A percentile compares a stretch with the other conserved stretches of the same genome.
Conservation (phyloP, 352 stramenopile species). For the Blastocystis sp. region DNA sequence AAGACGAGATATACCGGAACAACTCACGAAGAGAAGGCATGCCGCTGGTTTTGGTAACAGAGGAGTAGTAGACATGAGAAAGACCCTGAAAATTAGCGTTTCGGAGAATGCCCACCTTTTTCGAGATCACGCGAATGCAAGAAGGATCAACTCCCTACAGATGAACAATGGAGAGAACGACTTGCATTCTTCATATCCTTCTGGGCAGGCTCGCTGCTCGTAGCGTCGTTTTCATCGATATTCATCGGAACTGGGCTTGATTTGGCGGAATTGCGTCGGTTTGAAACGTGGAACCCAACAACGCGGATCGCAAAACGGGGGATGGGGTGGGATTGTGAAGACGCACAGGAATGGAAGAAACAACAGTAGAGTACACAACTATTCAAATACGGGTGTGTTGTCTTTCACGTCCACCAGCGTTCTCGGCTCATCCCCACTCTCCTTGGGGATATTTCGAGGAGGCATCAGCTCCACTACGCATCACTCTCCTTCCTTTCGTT, state of each 20-base stretch:
- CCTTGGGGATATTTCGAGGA: neutral
- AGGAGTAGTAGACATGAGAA: conserved; percentile 26
- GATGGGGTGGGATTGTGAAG: neutral
- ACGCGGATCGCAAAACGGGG: neutral
- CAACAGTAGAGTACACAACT: neutral
- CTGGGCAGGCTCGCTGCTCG: neutral
- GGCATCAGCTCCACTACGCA: neutral
- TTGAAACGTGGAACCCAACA: neutral
- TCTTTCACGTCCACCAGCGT: neutral
- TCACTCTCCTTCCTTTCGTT: neutral
- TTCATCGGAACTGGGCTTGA: neutral
- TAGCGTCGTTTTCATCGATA: neutral
- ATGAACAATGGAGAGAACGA: neutral
- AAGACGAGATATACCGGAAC: neutral
- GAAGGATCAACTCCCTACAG: neutral
- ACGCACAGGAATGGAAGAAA: neutral
- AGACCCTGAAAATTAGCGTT: neutral
- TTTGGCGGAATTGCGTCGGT: neutral
- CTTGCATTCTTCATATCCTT: neutral
- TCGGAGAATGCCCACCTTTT: neutral
- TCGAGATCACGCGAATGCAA: conserved; percentile 48
- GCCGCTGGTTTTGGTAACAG: neutral
- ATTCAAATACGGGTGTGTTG: neutral
- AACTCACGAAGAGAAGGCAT: neutral
- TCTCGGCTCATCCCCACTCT: too few relatives aligned